A percentile compares a stretch with the other conserved stretches of the same genome.
Evolutionary conservation across 345 rosid genomes (phyloP).

Genomic region (Hevea brasiliensis): DNA sequence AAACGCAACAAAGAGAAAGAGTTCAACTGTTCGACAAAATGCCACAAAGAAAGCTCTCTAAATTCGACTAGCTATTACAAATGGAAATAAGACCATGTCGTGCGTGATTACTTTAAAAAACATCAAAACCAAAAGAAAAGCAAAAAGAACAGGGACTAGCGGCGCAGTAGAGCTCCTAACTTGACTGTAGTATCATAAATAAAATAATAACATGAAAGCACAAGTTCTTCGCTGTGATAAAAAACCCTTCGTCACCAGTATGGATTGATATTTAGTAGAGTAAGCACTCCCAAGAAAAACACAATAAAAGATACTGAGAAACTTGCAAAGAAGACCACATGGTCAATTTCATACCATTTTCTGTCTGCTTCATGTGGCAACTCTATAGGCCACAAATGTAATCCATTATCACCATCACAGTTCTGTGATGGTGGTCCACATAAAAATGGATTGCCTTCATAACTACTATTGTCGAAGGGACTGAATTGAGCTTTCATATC

Average conservation of each 20-base stretch:
- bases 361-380: not conserved
- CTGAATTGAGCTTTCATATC: not conserved
- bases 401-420: not conserved
- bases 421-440: not conserved
- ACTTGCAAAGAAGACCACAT: not conserved
- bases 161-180: no score
- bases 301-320: not conserved
- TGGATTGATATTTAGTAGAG: not conserved
- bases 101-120: no score
- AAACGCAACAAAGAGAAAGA: no score
- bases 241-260: not conserved
- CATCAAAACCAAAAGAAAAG: no score
- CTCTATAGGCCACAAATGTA: not conserved
- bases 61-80: no score
- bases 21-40: no score
- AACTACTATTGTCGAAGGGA: not conserved
- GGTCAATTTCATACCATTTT: constrained; percentile 5
- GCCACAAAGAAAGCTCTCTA: no score
- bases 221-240: not conserved
- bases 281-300: not conserved
- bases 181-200: not conserved
- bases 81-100: no score
- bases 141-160: no score
- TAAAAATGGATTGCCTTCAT: not conserved
- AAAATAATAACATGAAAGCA: not conserved